phyloP scores from a whole-genome alignment of 208 protist species.

The Crithidia sp. region DNA sequence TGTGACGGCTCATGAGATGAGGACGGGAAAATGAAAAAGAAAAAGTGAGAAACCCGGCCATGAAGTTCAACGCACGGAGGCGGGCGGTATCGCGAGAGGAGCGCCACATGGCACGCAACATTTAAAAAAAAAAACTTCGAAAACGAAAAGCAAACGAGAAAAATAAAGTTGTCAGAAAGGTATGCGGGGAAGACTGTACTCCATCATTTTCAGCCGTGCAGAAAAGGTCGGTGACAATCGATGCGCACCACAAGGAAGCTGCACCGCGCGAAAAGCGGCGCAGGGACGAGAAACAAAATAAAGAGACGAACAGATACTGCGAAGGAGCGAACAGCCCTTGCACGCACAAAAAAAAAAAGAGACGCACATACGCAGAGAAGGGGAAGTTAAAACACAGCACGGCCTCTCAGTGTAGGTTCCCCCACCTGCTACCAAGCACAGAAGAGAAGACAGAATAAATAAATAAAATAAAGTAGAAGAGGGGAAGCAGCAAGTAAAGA shows the following conservation, averaged over 20 bases:
- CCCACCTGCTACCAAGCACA: not conserved
- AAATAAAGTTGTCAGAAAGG: not conserved
- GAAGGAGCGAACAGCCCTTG: conserved; percentile 2
- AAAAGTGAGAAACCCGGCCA: not conserved
- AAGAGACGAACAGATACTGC: conserved; percentile 1
- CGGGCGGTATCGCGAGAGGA: not conserved
- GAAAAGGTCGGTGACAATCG: not conserved
- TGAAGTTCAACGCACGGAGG: conserved; percentile 10
- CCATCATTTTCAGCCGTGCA: not conserved
- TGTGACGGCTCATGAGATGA: too few species aligned
- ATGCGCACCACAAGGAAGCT: too few species aligned
- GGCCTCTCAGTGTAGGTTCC: too few species aligned
- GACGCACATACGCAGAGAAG: not conserved
- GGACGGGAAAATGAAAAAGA: too few species aligned
- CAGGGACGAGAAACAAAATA: conserved; percentile 6
- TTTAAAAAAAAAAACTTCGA: not conserved
- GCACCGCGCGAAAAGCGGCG: conserved; percentile 1
- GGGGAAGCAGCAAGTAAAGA: not conserved
- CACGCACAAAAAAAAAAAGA: conserved; percentile 15
- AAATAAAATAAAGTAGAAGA: not conserved
- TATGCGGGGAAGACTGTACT: not conserved
- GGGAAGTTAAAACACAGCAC: too few species aligned
- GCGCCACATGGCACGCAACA: too few species aligned
- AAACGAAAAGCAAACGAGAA: too few species aligned
- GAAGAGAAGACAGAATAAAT: not conserved